Evolutionary conservation across 192 early-diverging fungal genomes (phyloP), one percentile per base, ranked within the genome.

Genomic region (Coemansia javaensis): DNA sequence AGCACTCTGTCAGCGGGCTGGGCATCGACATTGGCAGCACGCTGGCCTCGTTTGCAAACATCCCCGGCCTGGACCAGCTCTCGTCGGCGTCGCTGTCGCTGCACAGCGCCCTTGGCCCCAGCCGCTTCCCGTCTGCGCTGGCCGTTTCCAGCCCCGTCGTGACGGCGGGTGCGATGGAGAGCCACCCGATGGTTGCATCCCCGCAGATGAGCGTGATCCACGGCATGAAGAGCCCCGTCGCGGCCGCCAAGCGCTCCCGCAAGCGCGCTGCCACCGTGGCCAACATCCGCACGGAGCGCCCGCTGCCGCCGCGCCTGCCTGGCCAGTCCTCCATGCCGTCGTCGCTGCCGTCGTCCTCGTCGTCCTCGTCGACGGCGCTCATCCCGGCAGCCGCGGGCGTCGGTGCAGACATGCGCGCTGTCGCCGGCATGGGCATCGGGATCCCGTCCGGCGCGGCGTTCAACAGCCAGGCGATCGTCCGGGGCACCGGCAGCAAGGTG

Each of bases 381-480:
- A 31, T 47, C 5, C 16, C 36, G 16, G 16, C 16, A 50, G 27
- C 56, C 30, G 32, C 30, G 11, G 20, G n/a, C n/a, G n/a, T n/a
- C n/a, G n/a, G n/a, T n/a, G n/a, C n/a, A n/a, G n/a, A n/a, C n/a
- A n/a, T n/a, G n/a, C n/a, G n/a, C n/a, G n/a, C n/a, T n/a, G n/a
- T n/a, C n/a, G n/a, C n/a, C n/a, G n/a, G n/a, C n/a, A n/a, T n/a
- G n/a, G 46, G 51, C 23, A 25, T 24, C 22, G 41, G 32, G 7
- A 52, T 53, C 0, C 49, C 38, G 33, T 40, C 56, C 4, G 62
- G 57, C 4, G 62, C 56, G 1, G 62, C 48, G 14, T 65, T 65
- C 40, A 73, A 73, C 69, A 65, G 69, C 61, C 69, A 73, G 62
- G 69, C 69, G 2, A 45, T 65, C 1, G 69, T 73, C n/a, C 53